A percentile compares a stretch with the other conserved stretches of the same genome.
These are phyloP conservation scores for Fraxinus pennsylvanica DNA, from an alignment of 257 asterid species.

Conservation along the genomic window DNA sequence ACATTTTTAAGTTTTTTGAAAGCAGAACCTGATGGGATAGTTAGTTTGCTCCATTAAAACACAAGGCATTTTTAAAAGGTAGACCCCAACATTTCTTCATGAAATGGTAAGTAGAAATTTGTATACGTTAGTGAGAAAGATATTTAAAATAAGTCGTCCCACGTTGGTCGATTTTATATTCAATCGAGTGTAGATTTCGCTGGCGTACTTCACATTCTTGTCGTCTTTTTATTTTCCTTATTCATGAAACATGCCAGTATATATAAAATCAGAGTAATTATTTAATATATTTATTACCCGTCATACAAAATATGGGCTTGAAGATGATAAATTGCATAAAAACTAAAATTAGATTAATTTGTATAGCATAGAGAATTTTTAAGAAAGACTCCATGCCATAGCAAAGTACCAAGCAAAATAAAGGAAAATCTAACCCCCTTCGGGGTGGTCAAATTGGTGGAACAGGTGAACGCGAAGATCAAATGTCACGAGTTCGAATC, in stretches of 20 bases:
- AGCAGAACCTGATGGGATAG: background rate
- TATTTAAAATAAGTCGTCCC: background rate
- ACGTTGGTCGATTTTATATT: background rate
- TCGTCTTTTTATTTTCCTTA: background rate
- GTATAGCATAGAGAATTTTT: too few species aligned
- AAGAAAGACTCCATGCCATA: background rate
- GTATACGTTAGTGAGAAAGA: background rate
- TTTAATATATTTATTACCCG: too few species aligned
- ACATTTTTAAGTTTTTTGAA: too few species aligned
- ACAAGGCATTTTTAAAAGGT: background rate
- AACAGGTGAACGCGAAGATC: too few species aligned
- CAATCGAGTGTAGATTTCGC: background rate
- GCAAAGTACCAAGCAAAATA: background rate
- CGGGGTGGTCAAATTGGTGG: too few species aligned
- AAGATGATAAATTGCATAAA: too few species aligned
- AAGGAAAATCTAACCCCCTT: too few species aligned
- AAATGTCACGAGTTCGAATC: too few species aligned
- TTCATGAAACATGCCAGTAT: too few species aligned
- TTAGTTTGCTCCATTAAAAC: background rate
- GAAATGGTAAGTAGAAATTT: background rate
- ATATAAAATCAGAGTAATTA: too few species aligned
- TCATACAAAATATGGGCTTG: background rate
- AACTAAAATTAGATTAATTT: too few species aligned
- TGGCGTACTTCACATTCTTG: too few species aligned
- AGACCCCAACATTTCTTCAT: background rate